Evolutionary conservation across 805 yeast genomes (phyloP).

Genomic region (Yamadazyma insecticola): DNA sequence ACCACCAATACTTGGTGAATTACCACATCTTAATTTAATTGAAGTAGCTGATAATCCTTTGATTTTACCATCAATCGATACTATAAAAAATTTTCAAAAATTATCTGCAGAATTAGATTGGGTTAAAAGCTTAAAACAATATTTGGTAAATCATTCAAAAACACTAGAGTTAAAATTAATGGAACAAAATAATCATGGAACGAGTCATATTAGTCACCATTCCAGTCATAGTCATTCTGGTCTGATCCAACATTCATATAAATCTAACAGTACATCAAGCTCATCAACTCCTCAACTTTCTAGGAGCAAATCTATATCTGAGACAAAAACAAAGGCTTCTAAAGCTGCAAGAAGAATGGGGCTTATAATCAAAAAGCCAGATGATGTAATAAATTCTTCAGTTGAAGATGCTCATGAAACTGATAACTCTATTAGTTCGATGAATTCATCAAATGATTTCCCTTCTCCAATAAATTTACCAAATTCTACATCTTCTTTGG

Average conservation of each 20-base stretch:
- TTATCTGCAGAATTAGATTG: conserved; percentile 41
- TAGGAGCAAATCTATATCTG: conserved; percentile 28
- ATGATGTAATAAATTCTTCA: conserved; percentile 11
- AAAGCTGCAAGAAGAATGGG: conserved; percentile 77
- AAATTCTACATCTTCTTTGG: conserved; percentile 14
- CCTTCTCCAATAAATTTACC: conserved; percentile 12
- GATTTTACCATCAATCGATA: conserved; percentile 40
- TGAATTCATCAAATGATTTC: conserved; percentile 6
- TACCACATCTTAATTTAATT: conserved; percentile 50
- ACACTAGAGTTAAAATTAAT: conserved; percentile 6
- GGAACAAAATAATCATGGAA: conserved; percentile 8
- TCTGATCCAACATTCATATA: too few relatives aligned
- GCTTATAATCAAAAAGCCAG: conserved; percentile 49
- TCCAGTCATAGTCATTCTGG: background rate
- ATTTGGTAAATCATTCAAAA: conserved; percentile 34
- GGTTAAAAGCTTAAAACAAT: conserved; percentile 37
- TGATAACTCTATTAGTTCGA: conserved; percentile 3
- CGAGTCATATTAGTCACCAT: conserved; percentile 2
- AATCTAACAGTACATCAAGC: conserved; percentile 4
- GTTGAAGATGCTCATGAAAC: conserved; percentile 4
- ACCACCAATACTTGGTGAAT: conserved; percentile 48
- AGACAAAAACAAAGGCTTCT: conserved; percentile 46
- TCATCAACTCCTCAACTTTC: conserved; percentile 15
- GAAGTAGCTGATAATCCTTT: conserved; percentile 64
- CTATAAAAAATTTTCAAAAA: conserved; percentile 28